phyloP scores from a whole-genome alignment of 164 flowering plant species.

The Magnolia sinica region DNA sequence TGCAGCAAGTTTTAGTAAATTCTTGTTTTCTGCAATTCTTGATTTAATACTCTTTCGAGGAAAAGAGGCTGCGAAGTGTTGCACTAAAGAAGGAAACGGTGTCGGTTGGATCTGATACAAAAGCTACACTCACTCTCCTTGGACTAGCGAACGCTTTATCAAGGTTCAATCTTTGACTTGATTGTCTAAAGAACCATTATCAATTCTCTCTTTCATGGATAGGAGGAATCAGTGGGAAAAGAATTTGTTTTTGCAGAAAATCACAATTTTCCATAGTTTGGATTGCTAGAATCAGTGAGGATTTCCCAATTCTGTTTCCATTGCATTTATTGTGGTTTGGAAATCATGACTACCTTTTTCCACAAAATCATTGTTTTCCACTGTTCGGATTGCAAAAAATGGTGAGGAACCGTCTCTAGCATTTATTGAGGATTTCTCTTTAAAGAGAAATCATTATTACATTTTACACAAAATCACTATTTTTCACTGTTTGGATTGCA shows the following conservation, averaged over 20 bases:
- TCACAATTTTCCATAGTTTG: no score
- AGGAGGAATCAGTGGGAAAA: neutral
- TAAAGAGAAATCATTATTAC: neutral
- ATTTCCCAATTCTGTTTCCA: no score
- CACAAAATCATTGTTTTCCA: neutral
- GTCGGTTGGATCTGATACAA: slow-evolving; percentile 28
- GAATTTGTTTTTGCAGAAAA: neutral
- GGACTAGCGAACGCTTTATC: slow-evolving; percentile 50
- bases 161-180: slow-evolving; percentile 5
- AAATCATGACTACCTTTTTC: neutral
- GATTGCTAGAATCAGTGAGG: no score
- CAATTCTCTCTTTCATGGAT: neutral
- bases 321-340: neutral
- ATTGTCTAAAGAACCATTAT: neutral
- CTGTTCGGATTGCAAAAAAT: neutral
- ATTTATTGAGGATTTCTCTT: no score
- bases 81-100: slow-evolving; percentile 75
- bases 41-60: slow-evolving; percentile 11
- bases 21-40: neutral
- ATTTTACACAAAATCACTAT: neutral
- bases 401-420: neutral
- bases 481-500: neutral
- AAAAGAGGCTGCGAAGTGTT: slow-evolving; percentile 59
- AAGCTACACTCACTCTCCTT: slow-evolving; percentile 57
- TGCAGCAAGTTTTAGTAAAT: neutral